phyloP scores from a whole-genome alignment of 306 rosid genomes.

The Elaeagnus macrophylla region DNA sequence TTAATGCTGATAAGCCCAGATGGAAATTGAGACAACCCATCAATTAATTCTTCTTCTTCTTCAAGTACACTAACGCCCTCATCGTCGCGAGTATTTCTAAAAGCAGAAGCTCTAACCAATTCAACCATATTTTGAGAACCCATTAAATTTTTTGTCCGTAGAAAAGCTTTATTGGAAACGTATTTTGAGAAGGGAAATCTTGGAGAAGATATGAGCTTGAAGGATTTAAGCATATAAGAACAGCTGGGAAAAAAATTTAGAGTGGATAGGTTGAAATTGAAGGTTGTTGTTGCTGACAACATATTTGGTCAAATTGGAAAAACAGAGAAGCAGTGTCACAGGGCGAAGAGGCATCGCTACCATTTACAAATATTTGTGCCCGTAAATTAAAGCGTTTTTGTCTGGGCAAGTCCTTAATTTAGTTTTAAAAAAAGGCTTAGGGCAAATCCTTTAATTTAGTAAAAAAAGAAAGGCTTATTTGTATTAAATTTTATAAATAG shows the following conservation, averaged over 20 bases:
- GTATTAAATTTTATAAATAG: too few species aligned
- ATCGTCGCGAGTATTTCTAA: constrained; percentile 26
- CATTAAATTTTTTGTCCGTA: constrained; percentile 10
- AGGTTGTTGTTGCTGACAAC: constrained; percentile 24
- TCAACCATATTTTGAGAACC: constrained; percentile 31
- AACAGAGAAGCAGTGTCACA: too few species aligned
- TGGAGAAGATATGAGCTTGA: constrained; percentile 16
- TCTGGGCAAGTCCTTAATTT: too few species aligned
- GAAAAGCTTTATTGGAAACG: constrained; percentile 13
- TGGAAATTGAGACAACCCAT: constrained; percentile 27
- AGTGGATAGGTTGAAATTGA: constrained; percentile 17
- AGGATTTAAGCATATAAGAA: constrained; percentile 15
- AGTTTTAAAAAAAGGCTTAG: too few species aligned
- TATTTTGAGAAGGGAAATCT: constrained; percentile 27
- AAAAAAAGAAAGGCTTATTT: too few species aligned
- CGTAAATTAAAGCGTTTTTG: too few species aligned
- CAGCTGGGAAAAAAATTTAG: constrained; percentile 1
- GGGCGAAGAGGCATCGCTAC: too few species aligned
- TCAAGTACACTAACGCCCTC: constrained; percentile 39
- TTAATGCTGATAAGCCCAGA: constrained; percentile 15
- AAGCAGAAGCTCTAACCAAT: constrained; percentile 21
- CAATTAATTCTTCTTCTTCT: constrained; percentile 38
- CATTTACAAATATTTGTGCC: too few species aligned
- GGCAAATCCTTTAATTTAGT: too few species aligned
- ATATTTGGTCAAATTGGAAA: constrained; percentile 11